These are phyloP conservation scores for Scorias spongiosa DNA, from an alignment of 2,329 filamentous ascomycete species.

Conservation along the genomic window DNA sequence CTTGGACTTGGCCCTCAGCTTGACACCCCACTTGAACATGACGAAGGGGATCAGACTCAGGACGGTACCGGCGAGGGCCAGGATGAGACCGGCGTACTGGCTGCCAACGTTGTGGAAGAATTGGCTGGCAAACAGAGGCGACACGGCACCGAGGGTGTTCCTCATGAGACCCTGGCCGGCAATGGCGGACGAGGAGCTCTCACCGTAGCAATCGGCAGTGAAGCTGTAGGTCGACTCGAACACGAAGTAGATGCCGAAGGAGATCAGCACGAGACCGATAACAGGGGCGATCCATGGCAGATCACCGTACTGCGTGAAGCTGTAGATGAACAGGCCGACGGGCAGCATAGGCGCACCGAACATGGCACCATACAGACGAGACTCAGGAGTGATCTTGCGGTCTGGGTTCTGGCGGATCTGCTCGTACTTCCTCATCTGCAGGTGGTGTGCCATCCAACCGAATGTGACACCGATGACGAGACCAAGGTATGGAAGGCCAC, in stretches of 20 bases:
- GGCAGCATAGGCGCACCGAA: conserved; percentile 33
- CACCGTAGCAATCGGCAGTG: conserved; percentile 38
- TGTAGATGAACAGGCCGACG: conserved; percentile 38
- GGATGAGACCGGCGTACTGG: conserved; percentile 36
- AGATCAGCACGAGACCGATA: conserved; percentile 35
- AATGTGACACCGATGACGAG: conserved; percentile 34
- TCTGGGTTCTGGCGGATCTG: conserved; percentile 22
- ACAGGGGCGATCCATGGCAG: conserved; percentile 35
- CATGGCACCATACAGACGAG: conserved; percentile 35
- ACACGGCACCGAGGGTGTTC: conserved; percentile 38
- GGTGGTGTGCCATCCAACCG: conserved; percentile 33
- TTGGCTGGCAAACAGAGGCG: conserved; percentile 36
- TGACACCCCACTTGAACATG: conserved; percentile 28
- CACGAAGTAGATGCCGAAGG: conserved; percentile 39
- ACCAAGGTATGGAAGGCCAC: conserved; percentile 37
- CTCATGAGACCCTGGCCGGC: conserved; percentile 38
- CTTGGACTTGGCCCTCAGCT: conserved; percentile 25
- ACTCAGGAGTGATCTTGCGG: conserved; percentile 26
- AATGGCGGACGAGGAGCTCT: conserved; percentile 28
- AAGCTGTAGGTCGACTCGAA: conserved; percentile 33
- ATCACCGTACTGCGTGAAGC: conserved; percentile 36
- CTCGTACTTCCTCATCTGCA: conserved; percentile 38
- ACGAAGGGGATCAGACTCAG: conserved; percentile 29
- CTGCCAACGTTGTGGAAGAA: conserved; percentile 40
- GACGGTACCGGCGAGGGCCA: conserved; percentile 32